Conservation (phyloP, 306 rosid species). For the Hylodesmum podocarpum region DNA sequence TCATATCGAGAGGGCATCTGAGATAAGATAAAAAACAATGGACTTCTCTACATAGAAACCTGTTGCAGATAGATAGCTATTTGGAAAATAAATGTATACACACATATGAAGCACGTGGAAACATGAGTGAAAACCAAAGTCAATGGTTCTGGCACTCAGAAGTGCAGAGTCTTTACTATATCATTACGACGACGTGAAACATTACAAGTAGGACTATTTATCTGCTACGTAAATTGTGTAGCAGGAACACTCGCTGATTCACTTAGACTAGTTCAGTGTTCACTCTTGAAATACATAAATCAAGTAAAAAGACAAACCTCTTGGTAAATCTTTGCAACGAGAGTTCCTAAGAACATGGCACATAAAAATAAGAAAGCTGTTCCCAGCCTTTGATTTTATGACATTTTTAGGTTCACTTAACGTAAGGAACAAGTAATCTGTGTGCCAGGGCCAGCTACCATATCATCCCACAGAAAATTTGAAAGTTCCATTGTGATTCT, state of each 20-base stretch:
- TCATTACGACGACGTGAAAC: constrained; percentile 12
- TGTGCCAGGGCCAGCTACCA: constrained; percentile 69
- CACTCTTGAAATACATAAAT: constrained; percentile 14
- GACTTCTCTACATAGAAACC: not conserved
- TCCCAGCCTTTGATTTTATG: constrained; percentile 22
- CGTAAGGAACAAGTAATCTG: constrained; percentile 53
- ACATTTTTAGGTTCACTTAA: constrained; percentile 17
- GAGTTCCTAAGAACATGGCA: not conserved
- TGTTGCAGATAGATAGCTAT: not conserved
- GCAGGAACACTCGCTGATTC: constrained; percentile 31
- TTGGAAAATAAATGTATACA: not conserved
- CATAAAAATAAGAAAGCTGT: constrained; percentile 13
- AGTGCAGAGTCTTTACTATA: constrained; percentile 18
- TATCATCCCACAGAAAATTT: constrained; percentile 77
- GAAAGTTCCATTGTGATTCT: constrained; percentile 76
- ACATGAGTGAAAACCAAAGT: not conserved
- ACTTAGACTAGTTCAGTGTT: not conserved
- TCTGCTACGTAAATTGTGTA: not conserved
- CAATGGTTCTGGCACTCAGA: not conserved
- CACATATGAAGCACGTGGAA: not conserved
- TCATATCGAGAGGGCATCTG: not conserved
- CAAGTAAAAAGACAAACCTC: constrained; percentile 20
- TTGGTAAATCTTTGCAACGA: constrained; percentile 18
- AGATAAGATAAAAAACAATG: not conserved
- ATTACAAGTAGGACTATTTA: constrained; percentile 17